Conservation (phyloP, 352 stramenopile species). For the Globisporangium emineosum region DNA sequence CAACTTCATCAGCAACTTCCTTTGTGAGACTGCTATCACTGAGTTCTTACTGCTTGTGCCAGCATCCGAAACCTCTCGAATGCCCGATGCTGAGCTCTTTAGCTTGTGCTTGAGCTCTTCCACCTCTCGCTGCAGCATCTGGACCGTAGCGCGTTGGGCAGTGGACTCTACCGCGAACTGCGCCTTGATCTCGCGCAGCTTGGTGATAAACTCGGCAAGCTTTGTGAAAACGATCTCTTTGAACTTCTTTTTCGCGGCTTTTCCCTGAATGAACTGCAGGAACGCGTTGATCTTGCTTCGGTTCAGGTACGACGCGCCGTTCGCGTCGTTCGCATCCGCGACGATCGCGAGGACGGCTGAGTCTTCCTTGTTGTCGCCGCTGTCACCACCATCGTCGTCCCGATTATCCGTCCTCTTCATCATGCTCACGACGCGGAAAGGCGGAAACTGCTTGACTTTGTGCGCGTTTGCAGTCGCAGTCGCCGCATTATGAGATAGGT, state of each 20-base stretch:
- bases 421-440: slow-evolving; percentile 30
- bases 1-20: slow-evolving; percentile 40
- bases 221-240: slow-evolving; percentile 45
- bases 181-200: slow-evolving; percentile 35
- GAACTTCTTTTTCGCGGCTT: slow-evolving; percentile 35
- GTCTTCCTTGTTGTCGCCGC: not conserved
- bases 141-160: slow-evolving; percentile 28
- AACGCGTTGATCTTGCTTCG: slow-evolving; percentile 64
- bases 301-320: slow-evolving; percentile 49
- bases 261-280: slow-evolving; percentile 49
- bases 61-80: not conserved
- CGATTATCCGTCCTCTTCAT: slow-evolving; percentile 18
- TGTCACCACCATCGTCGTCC: slow-evolving; percentile 13
- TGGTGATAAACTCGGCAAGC: slow-evolving; percentile 42
- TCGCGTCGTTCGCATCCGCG: slow-evolving; percentile 34
- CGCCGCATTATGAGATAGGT: not conserved
- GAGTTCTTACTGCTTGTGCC: slow-evolving; percentile 9
- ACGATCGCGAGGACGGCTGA: slow-evolving; percentile 21
- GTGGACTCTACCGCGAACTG: slow-evolving; percentile 33
- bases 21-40: slow-evolving; percentile 7
- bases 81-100: not conserved
- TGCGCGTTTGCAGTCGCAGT: slow-evolving; percentile 1
- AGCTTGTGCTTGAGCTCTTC: slow-evolving; percentile 30
- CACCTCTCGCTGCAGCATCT: slow-evolving; percentile 38
- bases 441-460: slow-evolving; percentile 29